Conservation (phyloP, 495 filamentous ascomycete species). For the Tuber calosporum region DNA sequence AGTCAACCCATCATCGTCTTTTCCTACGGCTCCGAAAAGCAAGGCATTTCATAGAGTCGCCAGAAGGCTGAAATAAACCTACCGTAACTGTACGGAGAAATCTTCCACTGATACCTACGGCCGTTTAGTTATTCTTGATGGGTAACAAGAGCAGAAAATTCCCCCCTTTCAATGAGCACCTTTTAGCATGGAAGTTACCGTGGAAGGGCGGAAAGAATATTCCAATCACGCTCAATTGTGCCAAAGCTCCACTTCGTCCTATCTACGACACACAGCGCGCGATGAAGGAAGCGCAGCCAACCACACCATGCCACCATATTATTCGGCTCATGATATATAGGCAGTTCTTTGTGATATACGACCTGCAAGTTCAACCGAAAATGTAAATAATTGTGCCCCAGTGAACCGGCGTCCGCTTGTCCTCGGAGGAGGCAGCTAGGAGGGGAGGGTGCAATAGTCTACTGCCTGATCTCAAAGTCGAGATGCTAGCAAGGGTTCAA, state of each 20-base stretch:
- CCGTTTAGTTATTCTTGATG: background rate
- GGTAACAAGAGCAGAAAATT: background rate
- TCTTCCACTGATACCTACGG: background rate
- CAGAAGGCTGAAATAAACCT: background rate
- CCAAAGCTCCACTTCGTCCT: background rate
- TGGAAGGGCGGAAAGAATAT: background rate
- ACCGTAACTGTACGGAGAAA: background rate
- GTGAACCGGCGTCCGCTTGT: background rate
- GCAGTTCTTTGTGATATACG: background rate
- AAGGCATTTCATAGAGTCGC: background rate
- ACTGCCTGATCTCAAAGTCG: conserved; percentile 19
- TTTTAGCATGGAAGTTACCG: background rate
- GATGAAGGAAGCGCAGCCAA: background rate
- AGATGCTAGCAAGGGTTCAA: conserved; percentile 23
- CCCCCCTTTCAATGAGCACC: background rate
- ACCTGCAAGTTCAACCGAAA: background rate
- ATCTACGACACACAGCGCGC: background rate
- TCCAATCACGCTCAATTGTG: background rate
- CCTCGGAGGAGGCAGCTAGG: conserved; percentile 1
- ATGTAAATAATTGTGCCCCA: background rate
- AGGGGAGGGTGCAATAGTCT: conserved; percentile 15
- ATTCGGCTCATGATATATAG: background rate
- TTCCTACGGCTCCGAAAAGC: background rate
- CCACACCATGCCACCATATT: background rate
- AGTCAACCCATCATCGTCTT: background rate